Evolutionary conservation across 1,284 basidiomycete genomes (phyloP), one percentile per base, ranked within the genome.

Genomic region (Fistulina hepatica): DNA sequence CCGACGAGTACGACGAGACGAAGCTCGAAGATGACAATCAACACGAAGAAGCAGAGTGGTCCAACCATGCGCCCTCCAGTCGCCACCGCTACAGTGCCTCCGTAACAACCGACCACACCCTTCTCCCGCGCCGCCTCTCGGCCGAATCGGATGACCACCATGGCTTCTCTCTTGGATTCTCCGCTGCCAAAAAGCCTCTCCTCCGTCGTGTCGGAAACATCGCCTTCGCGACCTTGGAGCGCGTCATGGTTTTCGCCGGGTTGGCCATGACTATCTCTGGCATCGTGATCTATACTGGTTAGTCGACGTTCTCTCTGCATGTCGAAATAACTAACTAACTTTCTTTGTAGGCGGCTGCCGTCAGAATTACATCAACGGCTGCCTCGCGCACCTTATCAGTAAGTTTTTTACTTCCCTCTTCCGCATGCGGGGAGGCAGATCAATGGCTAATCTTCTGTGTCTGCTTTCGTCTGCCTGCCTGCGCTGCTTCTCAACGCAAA

Each of bases 361-460:
- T 37, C 67, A 68, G 38, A 75, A 69, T 45, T 84, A 79, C 51
- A 51, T 80, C 44, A 92, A 91, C 51, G 78, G 75, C 1, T 97
- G 92, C 49, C 67, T 92, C 13, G 93, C 94, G 1, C 93, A 97
- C 61, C 61, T 92, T 32, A 94, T 97, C 66, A 97, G 89, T 81
- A 63, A 48, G 74, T 67, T 15, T 49, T 48, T 25, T 44, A 44
- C 21, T 49, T 32, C 20, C 41, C 34, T 13, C 21, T 25, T 5
- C 24, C 19, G 2, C 16, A 12, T 19, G 4, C 10, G 12, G n/a
- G n/a, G n/a, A n/a, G n/a, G n/a, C n/a, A n/a, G n/a, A n/a, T n/a
- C n/a, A n/a, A 28, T 23, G 21, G 35, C 26, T 45, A 24, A 39
- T 44, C 32, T 41, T 40, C 30, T 31, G n/a, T n/a, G n/a, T n/a